These are phyloP conservation scores for Pyrenophora seminiperda DNA, from an alignment of 2,329 filamentous ascomycete species.

Conservation along the genomic window DNA sequence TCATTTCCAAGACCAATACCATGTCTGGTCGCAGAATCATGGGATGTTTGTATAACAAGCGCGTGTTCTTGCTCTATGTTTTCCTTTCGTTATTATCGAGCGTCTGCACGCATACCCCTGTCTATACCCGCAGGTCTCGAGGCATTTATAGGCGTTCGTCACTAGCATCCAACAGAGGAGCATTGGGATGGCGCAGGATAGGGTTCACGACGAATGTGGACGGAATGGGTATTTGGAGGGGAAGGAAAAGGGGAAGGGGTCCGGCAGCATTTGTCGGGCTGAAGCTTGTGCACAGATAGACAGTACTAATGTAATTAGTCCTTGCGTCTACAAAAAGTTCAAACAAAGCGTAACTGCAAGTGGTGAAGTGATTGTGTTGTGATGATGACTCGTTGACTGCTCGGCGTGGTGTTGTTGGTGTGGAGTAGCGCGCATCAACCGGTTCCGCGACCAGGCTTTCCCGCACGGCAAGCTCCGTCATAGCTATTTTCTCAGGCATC, in stretches of 20 bases:
- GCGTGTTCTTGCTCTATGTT: conserved; percentile 4
- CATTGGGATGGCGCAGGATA: conserved; percentile 26
- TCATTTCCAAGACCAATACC: background rate
- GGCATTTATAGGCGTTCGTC: conserved; percentile 31
- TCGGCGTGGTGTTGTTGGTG: conserved; percentile 11
- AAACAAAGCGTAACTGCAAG: no score
- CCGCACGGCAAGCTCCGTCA: conserved; percentile 34
- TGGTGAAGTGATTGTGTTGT: no score
- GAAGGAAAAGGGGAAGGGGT: background rate
- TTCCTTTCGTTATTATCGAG: conserved; percentile 12
- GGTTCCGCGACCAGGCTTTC: conserved; percentile 25
- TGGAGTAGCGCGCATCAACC: conserved; percentile 21
- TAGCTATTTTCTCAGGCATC: conserved; percentile 46
- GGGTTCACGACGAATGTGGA: conserved; percentile 4
- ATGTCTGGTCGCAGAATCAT: background rate
- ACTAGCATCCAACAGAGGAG: conserved; percentile 15
- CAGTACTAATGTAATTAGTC: conserved; percentile 14
- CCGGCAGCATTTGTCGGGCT: background rate
- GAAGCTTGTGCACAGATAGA: conserved; percentile 8
- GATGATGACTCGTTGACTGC: no score
- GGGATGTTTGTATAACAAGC: conserved; percentile 12
- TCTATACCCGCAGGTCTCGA: conserved; percentile 3
- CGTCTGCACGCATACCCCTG: conserved; percentile 31
- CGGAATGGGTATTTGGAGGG: conserved; percentile 1
- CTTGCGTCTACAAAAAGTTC: background rate